Percentiles rank a stretch among this genome's conserved stretches.
phyloP scores from a whole-genome alignment of 176 grass and related monocot genomes.

The Oryza rufipogon region DNA sequence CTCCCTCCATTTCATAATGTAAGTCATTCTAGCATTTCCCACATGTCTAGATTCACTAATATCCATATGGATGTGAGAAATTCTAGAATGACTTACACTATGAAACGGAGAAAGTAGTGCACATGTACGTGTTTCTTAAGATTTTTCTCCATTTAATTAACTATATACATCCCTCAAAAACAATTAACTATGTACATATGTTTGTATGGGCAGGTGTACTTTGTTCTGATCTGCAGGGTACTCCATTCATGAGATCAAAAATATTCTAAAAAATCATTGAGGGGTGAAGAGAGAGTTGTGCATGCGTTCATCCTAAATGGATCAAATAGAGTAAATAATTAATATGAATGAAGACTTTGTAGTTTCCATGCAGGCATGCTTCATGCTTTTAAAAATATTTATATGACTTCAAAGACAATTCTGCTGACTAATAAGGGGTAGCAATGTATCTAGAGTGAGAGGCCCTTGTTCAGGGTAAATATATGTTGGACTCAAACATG shows the following conservation, averaged over 20 bases:
- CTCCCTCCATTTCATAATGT: too few species aligned
- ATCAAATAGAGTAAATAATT: not conserved
- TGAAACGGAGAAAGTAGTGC: not conserved
- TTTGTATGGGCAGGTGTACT: conserved; percentile 21
- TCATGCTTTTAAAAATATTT: not conserved
- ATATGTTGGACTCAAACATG: not conserved
- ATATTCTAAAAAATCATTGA: not conserved
- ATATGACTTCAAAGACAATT: not conserved
- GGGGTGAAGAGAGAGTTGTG: not conserved
- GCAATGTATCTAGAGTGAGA: not conserved
- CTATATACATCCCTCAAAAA: not conserved
- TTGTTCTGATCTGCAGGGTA: not conserved
- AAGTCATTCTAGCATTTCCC: too few species aligned
- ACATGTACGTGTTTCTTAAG: not conserved
- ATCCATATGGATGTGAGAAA: too few species aligned
- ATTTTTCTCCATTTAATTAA: conserved; percentile 8
- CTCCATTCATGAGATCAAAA: not conserved
- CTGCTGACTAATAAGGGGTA: not conserved
- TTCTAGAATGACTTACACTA: too few species aligned
- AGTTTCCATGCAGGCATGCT: not conserved
- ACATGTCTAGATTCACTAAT: too few species aligned
- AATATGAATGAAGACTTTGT: not conserved
- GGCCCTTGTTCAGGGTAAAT: not conserved
- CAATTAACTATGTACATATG: not conserved
- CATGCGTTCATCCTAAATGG: not conserved